A percentile compares a stretch with the other conserved stretches of the same genome.
Conservation (phyloP, 495 filamentous ascomycete genomes). For the Acidomyces sp. region DNA sequence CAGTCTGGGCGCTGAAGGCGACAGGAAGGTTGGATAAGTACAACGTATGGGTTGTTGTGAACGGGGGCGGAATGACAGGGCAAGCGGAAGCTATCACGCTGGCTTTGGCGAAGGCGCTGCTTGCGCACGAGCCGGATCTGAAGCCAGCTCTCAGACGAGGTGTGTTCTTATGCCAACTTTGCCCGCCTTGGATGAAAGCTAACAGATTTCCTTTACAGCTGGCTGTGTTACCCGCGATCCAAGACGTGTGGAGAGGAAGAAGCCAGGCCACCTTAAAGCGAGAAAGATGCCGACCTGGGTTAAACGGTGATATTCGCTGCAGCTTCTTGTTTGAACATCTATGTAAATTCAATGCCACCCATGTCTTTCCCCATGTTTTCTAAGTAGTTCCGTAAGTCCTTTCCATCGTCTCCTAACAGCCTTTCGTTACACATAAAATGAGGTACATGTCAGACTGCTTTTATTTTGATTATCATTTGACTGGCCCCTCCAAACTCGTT, state of each 20-base stretch:
- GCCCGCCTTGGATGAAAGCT: constrained; percentile 21
- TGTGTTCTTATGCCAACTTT: constrained; percentile 30
- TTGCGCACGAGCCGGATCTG: constrained; percentile 79
- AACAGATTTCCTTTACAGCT: constrained; percentile 45
- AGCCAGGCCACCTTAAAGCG: constrained; percentile 86
- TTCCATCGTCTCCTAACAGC: too few species aligned
- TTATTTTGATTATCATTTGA: too few species aligned
- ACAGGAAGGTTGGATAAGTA: constrained; percentile 87
- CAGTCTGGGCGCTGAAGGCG: constrained; percentile 72
- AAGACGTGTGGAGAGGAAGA: constrained; percentile 92
- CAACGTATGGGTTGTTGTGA: constrained; percentile 79
- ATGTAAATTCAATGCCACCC: too few species aligned
- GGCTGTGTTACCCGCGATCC: constrained; percentile 85
- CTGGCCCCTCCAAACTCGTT: too few species aligned
- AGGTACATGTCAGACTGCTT: too few species aligned
- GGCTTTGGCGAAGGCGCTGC: constrained; percentile 75
- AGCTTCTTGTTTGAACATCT: too few species aligned
- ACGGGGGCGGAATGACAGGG: constrained; percentile 80
- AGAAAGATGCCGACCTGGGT: constrained; percentile 98
- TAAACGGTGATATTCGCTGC: constrained; percentile 65
- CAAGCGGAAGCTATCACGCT: constrained; percentile 92
- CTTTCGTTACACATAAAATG: too few species aligned
- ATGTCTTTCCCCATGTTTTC: too few species aligned
- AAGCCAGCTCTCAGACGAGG: constrained; percentile 80
- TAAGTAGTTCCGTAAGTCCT: too few species aligned